These are phyloP conservation scores for Nepenthes gracilis DNA, from an alignment of 148 eudicot species.

Conservation along the genomic window DNA sequence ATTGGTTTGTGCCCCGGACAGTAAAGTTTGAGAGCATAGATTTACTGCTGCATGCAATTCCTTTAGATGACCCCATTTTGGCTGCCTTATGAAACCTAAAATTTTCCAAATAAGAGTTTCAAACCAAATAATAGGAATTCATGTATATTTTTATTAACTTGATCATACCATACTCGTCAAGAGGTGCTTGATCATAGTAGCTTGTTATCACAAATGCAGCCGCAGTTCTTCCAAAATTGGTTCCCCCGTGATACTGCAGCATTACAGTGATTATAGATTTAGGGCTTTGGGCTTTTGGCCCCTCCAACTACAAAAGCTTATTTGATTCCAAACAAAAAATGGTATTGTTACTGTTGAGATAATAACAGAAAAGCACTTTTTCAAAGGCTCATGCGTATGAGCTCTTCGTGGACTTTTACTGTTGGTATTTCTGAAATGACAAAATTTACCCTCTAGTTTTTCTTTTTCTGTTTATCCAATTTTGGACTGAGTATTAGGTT, in stretches of 20 bases:
- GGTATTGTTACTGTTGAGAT: too few relatives aligned
- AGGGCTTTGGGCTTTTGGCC: background rate
- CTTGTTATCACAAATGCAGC: constrained; percentile 40
- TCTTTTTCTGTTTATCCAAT: too few relatives aligned
- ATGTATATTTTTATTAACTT: background rate
- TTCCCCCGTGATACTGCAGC: constrained; percentile 44
- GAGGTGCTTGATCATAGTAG: constrained; percentile 53
- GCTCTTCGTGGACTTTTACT: too few relatives aligned
- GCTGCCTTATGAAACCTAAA: constrained; percentile 45
- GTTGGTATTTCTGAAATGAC: too few relatives aligned
- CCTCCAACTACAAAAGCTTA: too few relatives aligned
- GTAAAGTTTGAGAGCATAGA: constrained; percentile 27
- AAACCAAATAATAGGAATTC: background rate
- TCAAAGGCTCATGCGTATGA: too few relatives aligned
- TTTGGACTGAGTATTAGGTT: too few relatives aligned
- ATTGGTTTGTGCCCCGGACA: constrained; percentile 22
- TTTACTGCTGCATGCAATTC: constrained; percentile 38
- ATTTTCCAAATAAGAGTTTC: background rate
- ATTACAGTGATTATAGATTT: background rate
- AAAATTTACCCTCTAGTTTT: too few relatives aligned
- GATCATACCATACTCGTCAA: constrained; percentile 41
- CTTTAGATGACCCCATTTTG: constrained; percentile 60
- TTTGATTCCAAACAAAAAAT: background rate
- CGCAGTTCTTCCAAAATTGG: constrained; percentile 45
- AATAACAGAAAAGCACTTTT: too few relatives aligned